A percentile compares a stretch with the other conserved stretches of the same genome.
phyloP scores from a whole-genome alignment of 768 basidiomycete species.

The Mycena albidolilacea region DNA sequence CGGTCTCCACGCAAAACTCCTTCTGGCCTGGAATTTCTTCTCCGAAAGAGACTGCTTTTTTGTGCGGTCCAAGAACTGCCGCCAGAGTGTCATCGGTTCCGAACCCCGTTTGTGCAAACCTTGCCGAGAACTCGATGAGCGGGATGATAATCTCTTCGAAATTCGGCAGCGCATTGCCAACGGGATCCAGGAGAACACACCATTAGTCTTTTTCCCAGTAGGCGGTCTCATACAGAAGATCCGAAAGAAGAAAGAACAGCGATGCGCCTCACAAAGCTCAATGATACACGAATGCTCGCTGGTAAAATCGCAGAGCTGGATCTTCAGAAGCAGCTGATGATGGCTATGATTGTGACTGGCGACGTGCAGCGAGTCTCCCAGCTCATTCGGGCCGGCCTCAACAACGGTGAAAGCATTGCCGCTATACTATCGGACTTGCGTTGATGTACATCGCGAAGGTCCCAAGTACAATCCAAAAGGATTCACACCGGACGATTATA shows the following conservation, averaged over 20 bases:
- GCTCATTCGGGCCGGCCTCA: neutral
- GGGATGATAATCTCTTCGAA: too few relatives aligned
- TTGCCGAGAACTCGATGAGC: too few relatives aligned
- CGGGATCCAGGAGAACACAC: neutral
- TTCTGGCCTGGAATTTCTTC: too few relatives aligned
- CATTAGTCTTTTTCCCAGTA: neutral
- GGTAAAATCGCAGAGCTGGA: neutral
- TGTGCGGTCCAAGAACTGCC: too few relatives aligned
- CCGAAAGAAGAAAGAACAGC: neutral
- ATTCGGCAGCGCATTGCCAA: too few relatives aligned
- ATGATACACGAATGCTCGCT: neutral
- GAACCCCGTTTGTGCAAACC: too few relatives aligned
- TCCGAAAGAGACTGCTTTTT: too few relatives aligned
- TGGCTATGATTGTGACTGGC: neutral
- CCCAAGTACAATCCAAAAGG: slow-evolving; percentile 39
- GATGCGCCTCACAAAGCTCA: neutral
- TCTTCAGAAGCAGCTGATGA: slow-evolving; percentile 9
- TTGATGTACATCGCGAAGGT: slow-evolving; percentile 16
- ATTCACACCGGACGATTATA: slow-evolving; percentile 35
- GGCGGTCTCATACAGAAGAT: neutral
- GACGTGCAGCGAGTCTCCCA: neutral
- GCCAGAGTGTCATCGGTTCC: too few relatives aligned
- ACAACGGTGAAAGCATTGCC: neutral
- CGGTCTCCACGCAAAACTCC: too few relatives aligned
- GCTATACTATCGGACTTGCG: neutral